Evolutionary conservation across 768 basidiomycete species (phyloP).

Genomic region (Lentinula sp.): DNA sequence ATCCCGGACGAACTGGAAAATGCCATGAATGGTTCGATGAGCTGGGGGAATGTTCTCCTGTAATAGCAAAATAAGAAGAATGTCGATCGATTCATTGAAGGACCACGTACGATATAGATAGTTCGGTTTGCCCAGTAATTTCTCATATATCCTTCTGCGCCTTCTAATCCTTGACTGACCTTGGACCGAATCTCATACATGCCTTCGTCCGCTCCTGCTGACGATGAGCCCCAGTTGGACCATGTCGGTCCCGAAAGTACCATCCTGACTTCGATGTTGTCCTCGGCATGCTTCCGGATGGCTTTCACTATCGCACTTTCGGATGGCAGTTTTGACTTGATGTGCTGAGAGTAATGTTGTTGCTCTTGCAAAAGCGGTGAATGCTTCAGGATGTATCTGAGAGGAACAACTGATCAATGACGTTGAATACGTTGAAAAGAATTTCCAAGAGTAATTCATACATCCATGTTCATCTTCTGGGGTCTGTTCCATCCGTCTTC

Average conservation of each 20-base stretch:
- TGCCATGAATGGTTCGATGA: slow-evolving; percentile 44
- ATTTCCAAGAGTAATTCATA: slow-evolving; percentile 25
- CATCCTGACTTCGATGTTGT: slow-evolving; percentile 56
- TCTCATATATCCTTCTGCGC: slow-evolving; percentile 21
- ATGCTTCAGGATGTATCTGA: slow-evolving; percentile 44
- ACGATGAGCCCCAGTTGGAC: slow-evolving; percentile 26
- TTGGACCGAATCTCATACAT: slow-evolving; percentile 65
- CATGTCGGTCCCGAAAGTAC: slow-evolving; percentile 38
- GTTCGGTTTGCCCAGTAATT: slow-evolving; percentile 60
- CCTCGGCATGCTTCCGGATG: slow-evolving; percentile 41
- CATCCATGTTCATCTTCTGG: slow-evolving; percentile 26
- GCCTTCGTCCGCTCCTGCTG: slow-evolving; percentile 29
- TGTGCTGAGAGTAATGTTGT: not conserved
- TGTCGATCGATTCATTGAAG: too few relatives aligned
- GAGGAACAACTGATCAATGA: slow-evolving; percentile 45
- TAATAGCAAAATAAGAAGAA: not conserved
- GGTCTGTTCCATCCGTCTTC: slow-evolving; percentile 30
- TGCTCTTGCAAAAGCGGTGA: slow-evolving; percentile 27
- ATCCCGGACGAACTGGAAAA: slow-evolving; percentile 37
- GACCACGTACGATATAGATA: slow-evolving; percentile 54
- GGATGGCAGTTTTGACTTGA: slow-evolving; percentile 8
- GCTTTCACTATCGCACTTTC: slow-evolving; percentile 54
- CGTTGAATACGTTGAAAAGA: not conserved
- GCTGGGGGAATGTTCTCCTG: slow-evolving; percentile 69
- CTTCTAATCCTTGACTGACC: slow-evolving; percentile 19